Conservation (phyloP, 1,284 basidiomycete genomes). For the Ustilago bromivora region DNA sequence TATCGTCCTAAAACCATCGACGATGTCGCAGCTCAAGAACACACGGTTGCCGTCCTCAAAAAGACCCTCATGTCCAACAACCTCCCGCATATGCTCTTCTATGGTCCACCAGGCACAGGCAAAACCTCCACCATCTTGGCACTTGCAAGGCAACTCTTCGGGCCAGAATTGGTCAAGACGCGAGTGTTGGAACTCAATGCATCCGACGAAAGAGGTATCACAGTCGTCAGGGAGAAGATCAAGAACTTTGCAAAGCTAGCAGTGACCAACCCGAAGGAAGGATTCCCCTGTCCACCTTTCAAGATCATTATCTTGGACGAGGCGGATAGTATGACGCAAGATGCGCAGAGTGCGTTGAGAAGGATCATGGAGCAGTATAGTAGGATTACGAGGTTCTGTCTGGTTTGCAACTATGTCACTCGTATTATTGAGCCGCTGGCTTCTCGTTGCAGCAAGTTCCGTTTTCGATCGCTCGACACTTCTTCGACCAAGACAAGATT, state of each 20-base stretch:
- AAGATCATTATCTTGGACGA: slow-evolving; percentile 99
- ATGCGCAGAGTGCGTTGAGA: slow-evolving; percentile 93
- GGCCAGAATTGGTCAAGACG: slow-evolving; percentile 92
- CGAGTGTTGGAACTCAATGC: slow-evolving; percentile 98
- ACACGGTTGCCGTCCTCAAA: slow-evolving; percentile 89
- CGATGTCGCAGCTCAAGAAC: slow-evolving; percentile 95
- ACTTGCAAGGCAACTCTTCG: slow-evolving; percentile 91
- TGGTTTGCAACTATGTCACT: slow-evolving; percentile 99
- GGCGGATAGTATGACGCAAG: slow-evolving; percentile 99
- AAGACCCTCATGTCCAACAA: slow-evolving; percentile 94
- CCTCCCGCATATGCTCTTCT: slow-evolving; percentile 99
- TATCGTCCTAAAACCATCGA: slow-evolving; percentile 98
- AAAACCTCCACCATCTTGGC: slow-evolving; percentile 99
- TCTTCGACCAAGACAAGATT: slow-evolving; percentile 82
- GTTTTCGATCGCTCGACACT: slow-evolving; percentile 91
- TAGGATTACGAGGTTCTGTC: slow-evolving; percentile 94
- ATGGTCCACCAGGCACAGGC: slow-evolving; percentile 97
- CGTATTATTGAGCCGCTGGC: slow-evolving; percentile 96
- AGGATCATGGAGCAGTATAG: slow-evolving; percentile 99
- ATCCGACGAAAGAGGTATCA: slow-evolving; percentile 97
- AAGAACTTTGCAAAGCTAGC: slow-evolving; percentile 89
- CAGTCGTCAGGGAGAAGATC: slow-evolving; percentile 96
- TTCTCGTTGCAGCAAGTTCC: slow-evolving; percentile 98
- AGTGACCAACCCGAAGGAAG: slow-evolving; percentile 67
- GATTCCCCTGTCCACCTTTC: slow-evolving; percentile 95